These are phyloP conservation scores for Fusarium nelsonii DNA, from an alignment of 2,329 filamentous ascomycete species.

Conservation along the genomic window DNA sequence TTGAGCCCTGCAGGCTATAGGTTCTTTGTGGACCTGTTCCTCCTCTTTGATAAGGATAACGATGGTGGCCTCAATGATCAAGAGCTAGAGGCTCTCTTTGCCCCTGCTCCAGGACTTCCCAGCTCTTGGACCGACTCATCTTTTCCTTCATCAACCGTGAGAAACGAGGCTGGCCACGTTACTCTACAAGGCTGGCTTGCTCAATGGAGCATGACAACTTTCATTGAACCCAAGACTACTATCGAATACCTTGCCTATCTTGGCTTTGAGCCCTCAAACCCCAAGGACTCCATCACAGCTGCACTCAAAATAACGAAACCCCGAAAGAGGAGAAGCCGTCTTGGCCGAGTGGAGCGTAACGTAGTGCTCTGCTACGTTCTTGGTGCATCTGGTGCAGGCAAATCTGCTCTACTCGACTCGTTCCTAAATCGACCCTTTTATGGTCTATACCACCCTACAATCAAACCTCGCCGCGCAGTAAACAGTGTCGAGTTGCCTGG, in stretches of 20 bases:
- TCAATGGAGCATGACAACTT: slow-evolving; percentile 99
- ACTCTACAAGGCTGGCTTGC: slow-evolving; percentile 98
- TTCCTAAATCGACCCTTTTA: slow-evolving; percentile 92
- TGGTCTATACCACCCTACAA: slow-evolving; percentile 88
- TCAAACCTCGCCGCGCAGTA: slow-evolving; percentile 92
- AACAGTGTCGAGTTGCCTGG: slow-evolving; percentile 97
- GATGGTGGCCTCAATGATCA: slow-evolving; percentile 91
- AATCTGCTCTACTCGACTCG: slow-evolving; percentile 89
- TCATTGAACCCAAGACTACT: slow-evolving; percentile 93
- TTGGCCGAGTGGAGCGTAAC: slow-evolving; percentile 89
- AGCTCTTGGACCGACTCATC: slow-evolving; percentile 87
- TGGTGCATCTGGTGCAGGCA: slow-evolving; percentile 86
- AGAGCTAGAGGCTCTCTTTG: slow-evolving; percentile 88
- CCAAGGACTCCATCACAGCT: slow-evolving; percentile 80
- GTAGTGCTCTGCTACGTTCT: slow-evolving; percentile 95
- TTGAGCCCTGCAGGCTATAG: slow-evolving; percentile 94
- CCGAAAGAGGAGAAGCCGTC: slow-evolving; percentile 84
- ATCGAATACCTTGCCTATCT: slow-evolving; percentile 96
- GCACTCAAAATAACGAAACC: slow-evolving; percentile 94
- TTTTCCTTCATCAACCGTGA: slow-evolving; percentile 93
- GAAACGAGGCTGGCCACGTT: slow-evolving; percentile 94
- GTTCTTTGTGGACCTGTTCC: slow-evolving; percentile 96
- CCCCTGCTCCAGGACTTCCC: slow-evolving; percentile 90
- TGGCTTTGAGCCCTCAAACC: slow-evolving; percentile 86
- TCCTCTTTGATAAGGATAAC: slow-evolving; percentile 97